A percentile compares a stretch with the other conserved stretches of the same genome.
Conservation (phyloP, 371 early-diverging fungal genomes). For the Mortierella sp. region DNA sequence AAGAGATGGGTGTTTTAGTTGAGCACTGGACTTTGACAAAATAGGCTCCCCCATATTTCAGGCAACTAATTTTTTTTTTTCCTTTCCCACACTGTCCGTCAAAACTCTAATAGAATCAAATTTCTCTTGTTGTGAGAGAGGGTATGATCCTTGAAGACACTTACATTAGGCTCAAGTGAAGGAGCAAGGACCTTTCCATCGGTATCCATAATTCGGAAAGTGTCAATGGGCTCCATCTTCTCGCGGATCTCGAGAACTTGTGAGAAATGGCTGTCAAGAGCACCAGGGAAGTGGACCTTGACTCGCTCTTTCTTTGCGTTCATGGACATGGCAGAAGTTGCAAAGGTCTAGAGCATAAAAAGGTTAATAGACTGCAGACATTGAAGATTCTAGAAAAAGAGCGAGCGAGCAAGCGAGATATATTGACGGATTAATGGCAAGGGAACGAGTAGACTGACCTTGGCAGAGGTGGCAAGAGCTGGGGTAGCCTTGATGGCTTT, state of each 20-base stretch:
- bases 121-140: neutral
- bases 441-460: slow-evolving; percentile 15
- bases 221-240: slow-evolving; percentile 77
- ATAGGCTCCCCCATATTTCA: slow-evolving; percentile 1
- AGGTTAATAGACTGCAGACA: neutral
- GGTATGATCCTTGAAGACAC: neutral
- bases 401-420: too few relatives aligned
- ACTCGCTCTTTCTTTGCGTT: slow-evolving; percentile 51
- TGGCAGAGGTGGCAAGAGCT: slow-evolving; percentile 45
- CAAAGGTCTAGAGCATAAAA: slow-evolving; percentile 30
- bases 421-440: neutral
- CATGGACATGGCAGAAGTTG: slow-evolving; percentile 38
- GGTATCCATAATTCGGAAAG: slow-evolving; percentile 94
- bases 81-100: slow-evolving; percentile 17
- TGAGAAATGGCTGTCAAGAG: slow-evolving; percentile 63
- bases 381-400: neutral
- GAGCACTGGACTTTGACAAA: neutral
- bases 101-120: slow-evolving; percentile 1
- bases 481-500: slow-evolving; percentile 29
- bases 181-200: slow-evolving; percentile 83
- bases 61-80: neutral
- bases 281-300: slow-evolving; percentile 72
- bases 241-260: slow-evolving; percentile 62
- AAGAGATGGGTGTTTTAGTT: neutral
- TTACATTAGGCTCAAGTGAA: slow-evolving; percentile 81